These are phyloP conservation scores for Panaeolus cyanescens DNA, from an alignment of 768 basidiomycete species.

Conservation along the genomic window DNA sequence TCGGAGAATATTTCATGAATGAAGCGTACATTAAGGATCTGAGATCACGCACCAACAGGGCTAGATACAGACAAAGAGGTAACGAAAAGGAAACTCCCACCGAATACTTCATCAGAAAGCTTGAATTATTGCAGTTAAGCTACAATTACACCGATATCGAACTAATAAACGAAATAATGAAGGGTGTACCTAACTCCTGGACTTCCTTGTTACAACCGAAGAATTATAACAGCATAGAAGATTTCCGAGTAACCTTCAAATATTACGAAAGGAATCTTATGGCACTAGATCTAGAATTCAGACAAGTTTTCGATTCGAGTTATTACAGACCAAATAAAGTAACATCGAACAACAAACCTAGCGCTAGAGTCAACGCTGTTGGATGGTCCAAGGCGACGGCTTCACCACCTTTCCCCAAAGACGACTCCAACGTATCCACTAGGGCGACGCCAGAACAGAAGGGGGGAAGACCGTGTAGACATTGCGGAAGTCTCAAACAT, in stretches of 20 bases:
- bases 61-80: slow-evolving; percentile 26
- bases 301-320: not conserved
- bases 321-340: not conserved
- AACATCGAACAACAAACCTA: not conserved
- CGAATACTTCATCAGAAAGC: slow-evolving; percentile 35
- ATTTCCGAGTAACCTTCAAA: slow-evolving; percentile 27
- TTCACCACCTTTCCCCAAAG: slow-evolving; percentile 22
- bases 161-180: slow-evolving; percentile 36
- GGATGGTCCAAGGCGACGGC: slow-evolving; percentile 6
- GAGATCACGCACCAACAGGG: slow-evolving; percentile 23
- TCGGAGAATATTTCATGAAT: slow-evolving; percentile 34
- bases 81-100: slow-evolving; percentile 29
- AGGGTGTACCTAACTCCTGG: slow-evolving; percentile 31
- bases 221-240: slow-evolving; percentile 11
- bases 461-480: slow-evolving; percentile 16
- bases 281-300: slow-evolving; percentile 2
- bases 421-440: slow-evolving; percentile 17
- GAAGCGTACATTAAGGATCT: slow-evolving; percentile 28
- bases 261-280: slow-evolving; percentile 22
- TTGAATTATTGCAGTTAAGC: slow-evolving; percentile 16
- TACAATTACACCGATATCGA: slow-evolving; percentile 23
- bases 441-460: slow-evolving; percentile 18
- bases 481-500: slow-evolving; percentile 33
- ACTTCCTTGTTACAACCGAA: slow-evolving; percentile 23
- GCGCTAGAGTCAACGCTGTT: not conserved